Percentiles rank a stretch among this genome's conserved stretches.
Conservation (phyloP, 2,329 filamentous ascomycete species). For the Phaeosphaeriaceae sp. region DNA sequence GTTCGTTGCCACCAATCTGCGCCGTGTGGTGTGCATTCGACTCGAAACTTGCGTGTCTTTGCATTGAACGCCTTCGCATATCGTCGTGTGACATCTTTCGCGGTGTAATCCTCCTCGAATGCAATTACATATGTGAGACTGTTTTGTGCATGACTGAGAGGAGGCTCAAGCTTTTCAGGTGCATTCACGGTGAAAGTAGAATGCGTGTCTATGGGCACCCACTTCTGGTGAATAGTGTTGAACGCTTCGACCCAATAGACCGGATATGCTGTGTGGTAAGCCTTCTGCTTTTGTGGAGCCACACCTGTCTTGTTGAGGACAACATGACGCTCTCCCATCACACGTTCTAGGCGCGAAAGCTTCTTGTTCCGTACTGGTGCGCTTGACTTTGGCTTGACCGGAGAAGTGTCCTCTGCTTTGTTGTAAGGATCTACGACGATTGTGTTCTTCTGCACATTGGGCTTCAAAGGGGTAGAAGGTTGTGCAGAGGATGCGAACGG, state of each 20-base stretch:
- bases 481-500: constrained; percentile 63
- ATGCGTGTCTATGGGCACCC: constrained; percentile 86
- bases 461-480: constrained; percentile 36
- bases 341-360: constrained; percentile 40
- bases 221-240: constrained; percentile 85
- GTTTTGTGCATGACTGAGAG: constrained; percentile 77
- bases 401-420: constrained; percentile 19
- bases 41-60: constrained; percentile 82
- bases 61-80: constrained; percentile 90
- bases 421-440: constrained; percentile 44
- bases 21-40: constrained; percentile 70
- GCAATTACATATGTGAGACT: constrained; percentile 82
- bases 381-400: constrained; percentile 24
- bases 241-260: constrained; percentile 96
- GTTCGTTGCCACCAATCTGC: constrained; percentile 62
- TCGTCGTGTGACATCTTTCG: constrained; percentile 83
- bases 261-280: constrained; percentile 77
- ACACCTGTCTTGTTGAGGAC: constrained; percentile 31
- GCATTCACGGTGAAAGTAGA: constrained; percentile 82
- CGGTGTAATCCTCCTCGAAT: constrained; percentile 80
- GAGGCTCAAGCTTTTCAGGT: constrained; percentile 79
- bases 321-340: constrained; percentile 38
- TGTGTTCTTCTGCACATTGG: constrained; percentile 24
- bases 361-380: constrained; percentile 35
- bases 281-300: constrained; percentile 51